These are phyloP conservation scores for Pythium guiyangense DNA, from an alignment of 352 stramenopile genomes.

Conservation along the genomic window DNA sequence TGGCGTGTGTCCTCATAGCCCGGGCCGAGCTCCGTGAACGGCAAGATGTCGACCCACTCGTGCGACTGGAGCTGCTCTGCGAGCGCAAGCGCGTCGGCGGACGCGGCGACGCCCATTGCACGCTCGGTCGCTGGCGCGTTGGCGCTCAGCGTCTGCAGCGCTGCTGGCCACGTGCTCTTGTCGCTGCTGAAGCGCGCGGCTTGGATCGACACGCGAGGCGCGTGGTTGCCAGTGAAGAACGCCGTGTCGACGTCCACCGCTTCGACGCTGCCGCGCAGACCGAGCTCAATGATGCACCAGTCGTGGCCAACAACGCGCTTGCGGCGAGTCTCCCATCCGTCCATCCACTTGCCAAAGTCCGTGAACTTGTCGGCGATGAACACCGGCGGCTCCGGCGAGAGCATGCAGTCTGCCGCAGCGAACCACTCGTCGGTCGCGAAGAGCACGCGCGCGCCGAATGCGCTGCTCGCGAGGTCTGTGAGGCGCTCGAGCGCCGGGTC, in stretches of 20 bases:
- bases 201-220: constrained; percentile 87
- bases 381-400: constrained; percentile 66
- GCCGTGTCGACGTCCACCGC: constrained; percentile 90
- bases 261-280: constrained; percentile 52
- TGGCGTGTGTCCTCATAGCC: constrained; percentile 87
- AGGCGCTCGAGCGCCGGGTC: constrained; percentile 25
- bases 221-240: constrained; percentile 93
- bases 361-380: constrained; percentile 92
- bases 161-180: constrained; percentile 22
- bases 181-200: constrained; percentile 49
- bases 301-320: constrained; percentile 87
- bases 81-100: constrained; percentile 30
- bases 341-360: constrained; percentile 93
- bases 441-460: constrained; percentile 63
- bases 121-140: constrained; percentile 34
- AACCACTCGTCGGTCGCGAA: constrained; percentile 95
- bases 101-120: constrained; percentile 48
- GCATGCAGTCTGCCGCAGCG: constrained; percentile 79
- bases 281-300: constrained; percentile 91
- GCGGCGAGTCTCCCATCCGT: constrained; percentile 93
- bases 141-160: constrained; percentile 36
- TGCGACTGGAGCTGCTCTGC: constrained; percentile 43
- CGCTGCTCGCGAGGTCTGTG: constrained; percentile 61
- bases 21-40: constrained; percentile 38
- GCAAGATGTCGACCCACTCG: constrained; percentile 66